Conservation (phyloP, 1,284 basidiomycete species). For the Puccinia hordei region DNA sequence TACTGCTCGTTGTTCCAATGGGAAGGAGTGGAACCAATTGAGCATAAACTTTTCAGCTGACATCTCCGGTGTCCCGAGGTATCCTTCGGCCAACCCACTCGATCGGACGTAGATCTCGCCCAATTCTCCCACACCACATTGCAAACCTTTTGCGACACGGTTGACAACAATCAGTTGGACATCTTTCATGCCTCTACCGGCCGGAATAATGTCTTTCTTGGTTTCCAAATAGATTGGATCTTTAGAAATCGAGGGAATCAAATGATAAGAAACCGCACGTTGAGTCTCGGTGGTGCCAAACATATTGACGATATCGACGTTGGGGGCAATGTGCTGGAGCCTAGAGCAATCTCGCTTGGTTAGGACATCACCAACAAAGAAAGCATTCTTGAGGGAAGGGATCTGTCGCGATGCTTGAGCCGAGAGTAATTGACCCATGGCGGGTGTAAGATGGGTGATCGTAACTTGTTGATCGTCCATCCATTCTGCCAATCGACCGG, state of each 20-base stretch:
- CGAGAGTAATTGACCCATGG: slow-evolving; percentile 98
- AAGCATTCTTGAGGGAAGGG: slow-evolving; percentile 82
- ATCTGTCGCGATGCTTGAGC: slow-evolving; percentile 90
- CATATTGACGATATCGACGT: slow-evolving; percentile 98
- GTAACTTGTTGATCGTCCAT: slow-evolving; percentile 90
- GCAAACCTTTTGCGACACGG: slow-evolving; percentile 80
- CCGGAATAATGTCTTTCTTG: slow-evolving; percentile 98
- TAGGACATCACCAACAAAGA: slow-evolving; percentile 98
- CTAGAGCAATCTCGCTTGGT: slow-evolving; percentile 98
- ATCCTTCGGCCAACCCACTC: slow-evolving; percentile 93
- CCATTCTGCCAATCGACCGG: slow-evolving; percentile 95
- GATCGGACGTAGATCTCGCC: slow-evolving; percentile 99
- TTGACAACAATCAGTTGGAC: slow-evolving; percentile 98
- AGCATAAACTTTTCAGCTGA: slow-evolving; percentile 85
- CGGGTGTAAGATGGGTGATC: slow-evolving; percentile 93
- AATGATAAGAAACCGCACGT: slow-evolving; percentile 95
- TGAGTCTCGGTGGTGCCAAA: slow-evolving; percentile 99
- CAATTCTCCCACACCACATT: slow-evolving; percentile 93
- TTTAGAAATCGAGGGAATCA: slow-evolving; percentile 79
- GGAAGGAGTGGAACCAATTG: slow-evolving; percentile 74
- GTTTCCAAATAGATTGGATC: slow-evolving; percentile 88
- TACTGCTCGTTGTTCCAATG: slow-evolving; percentile 63
- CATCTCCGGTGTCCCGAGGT: slow-evolving; percentile 76
- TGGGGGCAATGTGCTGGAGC: slow-evolving; percentile 86
- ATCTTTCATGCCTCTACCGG: slow-evolving; percentile 95